Evolutionary conservation across 176 grass and related monocot genomes (phyloP), one percentile per base, ranked within the genome.

Genomic region (Oryza officinalis): DNA sequence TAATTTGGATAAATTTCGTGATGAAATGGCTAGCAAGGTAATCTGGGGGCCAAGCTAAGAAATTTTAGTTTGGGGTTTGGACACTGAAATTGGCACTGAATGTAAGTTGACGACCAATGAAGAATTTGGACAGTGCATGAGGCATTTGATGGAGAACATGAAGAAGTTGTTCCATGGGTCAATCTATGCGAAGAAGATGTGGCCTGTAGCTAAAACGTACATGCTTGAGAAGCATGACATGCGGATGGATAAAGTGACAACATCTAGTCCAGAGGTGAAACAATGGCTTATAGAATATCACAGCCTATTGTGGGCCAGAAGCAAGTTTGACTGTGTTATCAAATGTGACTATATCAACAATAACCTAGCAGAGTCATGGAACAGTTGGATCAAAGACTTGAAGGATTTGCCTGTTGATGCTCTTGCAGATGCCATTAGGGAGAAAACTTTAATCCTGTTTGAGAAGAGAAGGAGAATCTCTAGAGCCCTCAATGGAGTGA

Each of bases 321-420:
- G 27, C 33, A 37, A 37, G 35, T 37, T 27, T 13, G 0, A 0
- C 0, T 2, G 1, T 41, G 40, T 0, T 0, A 60, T 60, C 0
- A 76, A 76, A 9, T 76, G 73, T 76, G 73, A 76, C 18, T 57
- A 71, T 1, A 41, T 71, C 8, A 71, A 71, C 3, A 71, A 71
- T 8, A 71, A 71, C 10, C 12, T 71, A 4, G 28, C 18, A 1
- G 18, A 76, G 4, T 13, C 8, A 0, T 76, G 49, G 73, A 76
- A 76, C 15, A 0, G 6, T 22, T 76, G 18, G 49, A 33, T 60
- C 1, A 60, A 76, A 17, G 73, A 76, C 2, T 10, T 76, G 0
- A 76, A 76, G 2, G 28, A 59, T 1, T 22, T 76, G 8, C 49
- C 47, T 2, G 8, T 76, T 6, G 35, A 37, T 37, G 35, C 35